Evolutionary conservation across 371 early-diverging fungal genomes (phyloP).

Genomic region (Blakeslea trispora): DNA sequence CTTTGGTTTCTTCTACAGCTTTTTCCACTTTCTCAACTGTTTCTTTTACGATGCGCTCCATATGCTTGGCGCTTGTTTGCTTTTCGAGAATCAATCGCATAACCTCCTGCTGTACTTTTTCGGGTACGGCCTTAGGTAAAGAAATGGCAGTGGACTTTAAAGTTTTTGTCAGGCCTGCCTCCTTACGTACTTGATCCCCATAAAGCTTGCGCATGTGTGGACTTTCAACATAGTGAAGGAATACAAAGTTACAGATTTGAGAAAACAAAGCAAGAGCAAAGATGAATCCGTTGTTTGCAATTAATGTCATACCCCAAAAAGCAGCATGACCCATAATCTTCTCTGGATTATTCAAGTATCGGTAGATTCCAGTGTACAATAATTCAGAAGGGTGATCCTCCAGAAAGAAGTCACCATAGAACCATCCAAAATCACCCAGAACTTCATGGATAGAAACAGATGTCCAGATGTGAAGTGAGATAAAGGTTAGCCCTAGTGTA

Average conservation of each 20-base stretch:
- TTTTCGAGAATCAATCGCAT: conserved; percentile 39
- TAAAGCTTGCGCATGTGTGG: conserved; percentile 87
- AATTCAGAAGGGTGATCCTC: conserved; percentile 66
- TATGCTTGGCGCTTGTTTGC: conserved; percentile 48
- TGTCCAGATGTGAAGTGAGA: conserved; percentile 85
- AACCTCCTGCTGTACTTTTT: conserved; percentile 38
- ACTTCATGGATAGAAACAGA: conserved; percentile 84
- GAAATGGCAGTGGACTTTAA: conserved; percentile 46
- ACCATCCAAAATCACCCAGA: conserved; percentile 92
- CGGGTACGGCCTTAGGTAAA: conserved; percentile 32
- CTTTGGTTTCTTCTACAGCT: conserved; percentile 61
- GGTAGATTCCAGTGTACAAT: conserved; percentile 83
- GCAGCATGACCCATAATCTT: conserved; percentile 87
- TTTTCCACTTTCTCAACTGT: conserved; percentile 61
- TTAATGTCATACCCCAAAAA: conserved; percentile 88
- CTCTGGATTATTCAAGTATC: conserved; percentile 89
- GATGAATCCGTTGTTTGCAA: conserved; percentile 75
- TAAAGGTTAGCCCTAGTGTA: conserved; percentile 72
- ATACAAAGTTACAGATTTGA: conserved; percentile 78
- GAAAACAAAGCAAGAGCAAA: conserved; percentile 80
- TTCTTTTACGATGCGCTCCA: conserved; percentile 60
- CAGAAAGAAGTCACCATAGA: conserved; percentile 88
- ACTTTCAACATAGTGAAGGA: conserved; percentile 80
- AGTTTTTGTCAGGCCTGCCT: conserved; percentile 74
- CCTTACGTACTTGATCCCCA: conserved; percentile 74